Base-by-base conservation (phyloP, 208 protist genomes). In the Phytomonas francai region DNA sequence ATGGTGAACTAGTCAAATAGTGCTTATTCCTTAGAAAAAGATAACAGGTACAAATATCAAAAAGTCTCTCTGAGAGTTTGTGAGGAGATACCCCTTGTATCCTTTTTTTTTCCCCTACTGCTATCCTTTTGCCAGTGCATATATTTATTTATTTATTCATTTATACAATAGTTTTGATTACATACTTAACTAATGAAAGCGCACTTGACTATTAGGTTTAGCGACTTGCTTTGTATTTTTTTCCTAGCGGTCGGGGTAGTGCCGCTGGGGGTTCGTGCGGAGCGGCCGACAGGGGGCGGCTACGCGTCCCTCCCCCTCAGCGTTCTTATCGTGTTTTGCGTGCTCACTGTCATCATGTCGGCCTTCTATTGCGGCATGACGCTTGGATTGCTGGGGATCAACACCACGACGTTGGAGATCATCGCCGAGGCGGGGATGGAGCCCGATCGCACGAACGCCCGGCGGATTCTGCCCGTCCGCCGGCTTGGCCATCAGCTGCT, bases 301-400 rank as follows among this genome's bases (percentile, higher is more conserved):
- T 87, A 83, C 71, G 73, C 68, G 11, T 62, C 67, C 5, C 85
- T 73, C 81, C 84, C 85, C 0, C 65, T 81, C 64, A 78, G 74
- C 65, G 36, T 73, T 0, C 74, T 88, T 27, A 39, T 87, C 3
- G 12, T 83, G 27, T 76, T 89, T 33, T 83, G 76, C 58, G 9
- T 83, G 28, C 29, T 78, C 56, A 85, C 66, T 27, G 71, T 91
- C 16, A 11, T 76, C n/a, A 64, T 91, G 29, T 80, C 85, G 3
- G 88, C 83, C 31, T 89, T 94, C 78, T 94, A 85, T 79, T 85
- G 83, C 68, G 88, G 88, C 2, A 74, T 94, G 14, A 94, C 88
- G 12, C 86, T 94, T 58, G 88, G 88, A 22, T 59, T 94, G 34
- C 76, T 91, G n/a, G 88, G 88, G 32, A 85, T 94, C 73, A 80